Evolutionary conservation across 1,284 basidiomycete genomes (phyloP).

Genomic region (Pseudozyma tsukubaensis): DNA sequence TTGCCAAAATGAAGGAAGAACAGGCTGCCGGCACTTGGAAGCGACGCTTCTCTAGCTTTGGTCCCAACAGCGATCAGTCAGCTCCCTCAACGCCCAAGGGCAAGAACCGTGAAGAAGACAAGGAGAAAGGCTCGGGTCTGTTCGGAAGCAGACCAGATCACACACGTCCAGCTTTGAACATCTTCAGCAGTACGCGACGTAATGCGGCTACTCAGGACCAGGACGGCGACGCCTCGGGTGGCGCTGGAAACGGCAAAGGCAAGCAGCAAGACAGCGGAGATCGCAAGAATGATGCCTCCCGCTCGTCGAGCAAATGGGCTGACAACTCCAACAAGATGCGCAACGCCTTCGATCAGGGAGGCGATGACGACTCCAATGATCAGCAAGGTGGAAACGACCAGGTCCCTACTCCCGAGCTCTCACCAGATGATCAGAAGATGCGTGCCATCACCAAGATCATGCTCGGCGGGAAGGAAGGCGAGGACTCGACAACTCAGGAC

Average conservation of each 20-base stretch:
- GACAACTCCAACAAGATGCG: constrained; percentile 48
- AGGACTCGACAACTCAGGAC: constrained; percentile 16
- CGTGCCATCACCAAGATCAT: constrained; percentile 56
- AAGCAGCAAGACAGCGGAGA: constrained; percentile 13
- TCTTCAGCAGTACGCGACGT: constrained; percentile 25
- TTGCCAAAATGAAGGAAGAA: constrained; percentile 54
- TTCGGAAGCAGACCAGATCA: constrained; percentile 32
- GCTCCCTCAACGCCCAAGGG: constrained; percentile 18
- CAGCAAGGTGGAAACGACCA: constrained; percentile 17
- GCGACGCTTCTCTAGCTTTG: constrained; percentile 41
- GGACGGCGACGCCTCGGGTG: constrained; percentile 16
- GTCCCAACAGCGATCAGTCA: constrained; percentile 1
- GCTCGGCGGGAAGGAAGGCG: constrained; percentile 33
- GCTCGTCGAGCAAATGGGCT: constrained; percentile 33
- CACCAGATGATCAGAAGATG: constrained; percentile 39
- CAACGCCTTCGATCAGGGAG: constrained; percentile 41
- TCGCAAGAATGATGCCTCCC: constrained; percentile 13
- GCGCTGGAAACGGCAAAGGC: constrained; percentile 10
- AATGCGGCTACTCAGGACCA: constrained; percentile 17
- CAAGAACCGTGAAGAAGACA: constrained; percentile 18
- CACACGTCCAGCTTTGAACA: constrained; percentile 27
- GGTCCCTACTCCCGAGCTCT: constrained; percentile 39
- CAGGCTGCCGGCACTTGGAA: constrained; percentile 37
- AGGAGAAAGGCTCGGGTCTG: constrained; percentile 22
- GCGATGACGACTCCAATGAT: background rate